Conservation (phyloP, 306 rosid genomes). For the Casuarina equisetifolia region DNA sequence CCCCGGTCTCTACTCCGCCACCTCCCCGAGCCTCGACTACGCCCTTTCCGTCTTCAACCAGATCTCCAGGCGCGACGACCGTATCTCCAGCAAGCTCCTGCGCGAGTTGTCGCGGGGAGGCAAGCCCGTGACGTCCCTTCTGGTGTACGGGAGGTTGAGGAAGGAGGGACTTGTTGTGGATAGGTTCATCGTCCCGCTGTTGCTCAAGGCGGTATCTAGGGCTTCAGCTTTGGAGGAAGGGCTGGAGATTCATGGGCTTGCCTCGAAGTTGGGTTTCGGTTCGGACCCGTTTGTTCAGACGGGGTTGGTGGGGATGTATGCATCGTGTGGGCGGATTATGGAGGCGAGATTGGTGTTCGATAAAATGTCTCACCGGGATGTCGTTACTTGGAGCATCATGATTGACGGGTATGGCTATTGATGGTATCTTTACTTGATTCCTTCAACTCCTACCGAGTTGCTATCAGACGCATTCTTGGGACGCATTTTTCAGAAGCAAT, state of each 20-base stretch:
- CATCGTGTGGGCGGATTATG: constrained; percentile 51
- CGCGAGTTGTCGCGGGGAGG: constrained; percentile 60
- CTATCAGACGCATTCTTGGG: not conserved
- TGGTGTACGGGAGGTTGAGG: constrained; percentile 57
- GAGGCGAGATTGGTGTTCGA: constrained; percentile 80
- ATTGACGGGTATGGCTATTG: constrained; percentile 59
- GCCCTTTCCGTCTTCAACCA: constrained; percentile 65
- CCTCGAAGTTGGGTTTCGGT: constrained; percentile 59
- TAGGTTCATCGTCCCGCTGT: constrained; percentile 71
- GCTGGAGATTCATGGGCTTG: constrained; percentile 71
- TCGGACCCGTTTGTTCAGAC: constrained; percentile 76
- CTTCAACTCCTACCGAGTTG: not conserved
- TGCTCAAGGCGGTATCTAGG: constrained; percentile 62
- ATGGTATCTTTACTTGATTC: not conserved
- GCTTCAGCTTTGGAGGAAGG: constrained; percentile 48
- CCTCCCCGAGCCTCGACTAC: constrained; percentile 51
- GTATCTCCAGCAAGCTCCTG: constrained; percentile 57
- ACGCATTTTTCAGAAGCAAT: not conserved
- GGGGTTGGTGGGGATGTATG: constrained; percentile 64
- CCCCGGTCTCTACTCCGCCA: constrained; percentile 54
- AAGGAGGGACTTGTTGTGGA: constrained; percentile 42
- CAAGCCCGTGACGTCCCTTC: constrained; percentile 48
- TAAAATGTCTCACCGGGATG: constrained; percentile 72
- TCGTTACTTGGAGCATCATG: constrained; percentile 79
- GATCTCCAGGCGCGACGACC: constrained; percentile 48